Base-by-base conservation (phyloP, 306 rosid genomes). In the Abrus precatorius region DNA sequence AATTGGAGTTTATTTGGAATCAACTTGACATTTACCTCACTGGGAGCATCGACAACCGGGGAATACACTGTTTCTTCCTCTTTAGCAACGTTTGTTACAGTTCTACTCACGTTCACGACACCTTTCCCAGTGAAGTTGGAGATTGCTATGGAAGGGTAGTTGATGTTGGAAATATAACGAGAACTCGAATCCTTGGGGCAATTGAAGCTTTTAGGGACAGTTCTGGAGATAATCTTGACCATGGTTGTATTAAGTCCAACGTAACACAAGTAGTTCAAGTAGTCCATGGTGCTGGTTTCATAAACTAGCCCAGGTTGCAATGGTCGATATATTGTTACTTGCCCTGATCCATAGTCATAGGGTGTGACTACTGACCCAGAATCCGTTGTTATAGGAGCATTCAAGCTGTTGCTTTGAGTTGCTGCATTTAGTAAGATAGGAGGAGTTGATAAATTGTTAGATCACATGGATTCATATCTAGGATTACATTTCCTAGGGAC, bases 291-390 rank as follows among this genome's bases (percentile, higher is more conserved):
- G 74, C 29, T 78, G 34, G 97, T 93, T 85, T 91, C 98, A 9
- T 91, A 95, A 59, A 93, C 92, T 52, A 95, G 90, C 47, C 98
- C 97, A 8, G 98, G 93, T 7, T 88, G 87, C 61, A 89, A 80
- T 41, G 97, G 76, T 72, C 72, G 91, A 12, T 77, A 36, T 33
- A 80, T 73, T 32, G 93, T 83, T 1, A 90, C 82, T 78, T 89
- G 91, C 53, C 99, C 97, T 44, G 99, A 90, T 9, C 99, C 99
- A 72, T 84, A 90, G 65, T 91, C 99, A 10, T 89, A 91, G 9
- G 97, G 92, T 28, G 94, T 90, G 57, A 90, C 95, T 8, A 78
- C 50, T 0, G 80, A 60, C 12, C 89, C 93, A 10, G 87, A 72
- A 64, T 95, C 95, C 6, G 85, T 83, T 40, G 91, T 88, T 13